phyloP scores from a whole-genome alignment of 805 yeast species.

The Soucietia sequanensis region DNA sequence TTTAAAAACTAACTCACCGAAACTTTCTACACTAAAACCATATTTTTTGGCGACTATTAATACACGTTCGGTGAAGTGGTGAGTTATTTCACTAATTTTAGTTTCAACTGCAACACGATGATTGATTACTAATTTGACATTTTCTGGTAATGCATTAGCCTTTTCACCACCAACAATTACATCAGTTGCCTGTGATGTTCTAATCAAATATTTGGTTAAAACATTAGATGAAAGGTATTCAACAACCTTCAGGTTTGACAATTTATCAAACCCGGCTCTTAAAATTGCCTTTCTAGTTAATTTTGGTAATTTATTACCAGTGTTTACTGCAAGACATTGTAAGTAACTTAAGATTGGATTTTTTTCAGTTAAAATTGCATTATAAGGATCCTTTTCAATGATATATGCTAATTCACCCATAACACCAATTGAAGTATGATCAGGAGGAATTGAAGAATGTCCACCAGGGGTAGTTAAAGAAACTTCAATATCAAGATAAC shows the following conservation, averaged over 20 bases:
- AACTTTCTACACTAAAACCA: constrained; percentile 31
- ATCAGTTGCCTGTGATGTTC: constrained; percentile 40
- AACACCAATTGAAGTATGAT: constrained; percentile 77
- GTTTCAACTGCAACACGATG: constrained; percentile 37
- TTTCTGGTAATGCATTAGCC: constrained; percentile 41
- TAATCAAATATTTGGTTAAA: constrained; percentile 26
- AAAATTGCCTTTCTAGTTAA: constrained; percentile 28
- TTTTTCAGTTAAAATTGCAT: constrained; percentile 41
- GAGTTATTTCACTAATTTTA: constrained; percentile 17
- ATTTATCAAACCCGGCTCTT: constrained; percentile 34
- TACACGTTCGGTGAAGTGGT: constrained; percentile 23
- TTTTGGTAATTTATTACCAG: constrained; percentile 21
- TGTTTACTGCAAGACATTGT: constrained; percentile 63
- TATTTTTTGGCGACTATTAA: constrained; percentile 25
- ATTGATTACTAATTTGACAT: constrained; percentile 29
- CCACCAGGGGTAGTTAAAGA: constrained; percentile 68
- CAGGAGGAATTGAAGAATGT: constrained; percentile 79
- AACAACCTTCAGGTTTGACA: constrained; percentile 31
- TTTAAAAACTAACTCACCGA: constrained; percentile 23
- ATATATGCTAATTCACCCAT: constrained; percentile 54
- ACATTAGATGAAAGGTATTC: constrained; percentile 16
- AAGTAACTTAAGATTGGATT: constrained; percentile 62
- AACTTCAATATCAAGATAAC: constrained; percentile 46
- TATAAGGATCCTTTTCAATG: constrained; percentile 58
- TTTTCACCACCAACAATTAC: constrained; percentile 40